Evolutionary conservation across 352 stramenopile genomes (phyloP).

Genomic region (Nothophytophthora sp.): DNA sequence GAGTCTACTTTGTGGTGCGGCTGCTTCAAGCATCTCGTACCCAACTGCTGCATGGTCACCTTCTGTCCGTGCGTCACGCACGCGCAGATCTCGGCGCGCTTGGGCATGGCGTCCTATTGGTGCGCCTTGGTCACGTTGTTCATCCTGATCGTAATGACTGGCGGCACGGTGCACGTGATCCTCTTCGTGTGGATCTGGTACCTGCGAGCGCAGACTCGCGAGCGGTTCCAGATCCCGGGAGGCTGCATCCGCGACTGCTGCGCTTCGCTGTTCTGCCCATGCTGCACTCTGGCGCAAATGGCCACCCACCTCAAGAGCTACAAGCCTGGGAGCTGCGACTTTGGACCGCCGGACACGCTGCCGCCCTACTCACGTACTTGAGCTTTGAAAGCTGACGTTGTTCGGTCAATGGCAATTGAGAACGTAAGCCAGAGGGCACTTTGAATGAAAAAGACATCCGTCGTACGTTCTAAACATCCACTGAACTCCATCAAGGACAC

Average conservation of each 20-base stretch:
- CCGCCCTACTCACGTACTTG: too few relatives aligned
- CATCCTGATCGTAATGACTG: neutral
- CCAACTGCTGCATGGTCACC: slow-evolving; percentile 29
- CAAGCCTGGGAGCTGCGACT: slow-evolving; percentile 27
- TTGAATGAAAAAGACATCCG: too few relatives aligned
- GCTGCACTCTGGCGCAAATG: slow-evolving; percentile 32
- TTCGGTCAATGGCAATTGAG: too few relatives aligned
- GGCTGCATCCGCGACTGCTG: slow-evolving; percentile 14
- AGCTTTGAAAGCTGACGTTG: too few relatives aligned
- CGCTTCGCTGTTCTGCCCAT: slow-evolving; percentile 21
- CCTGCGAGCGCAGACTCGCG: slow-evolving; percentile 21
- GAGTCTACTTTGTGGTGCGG: slow-evolving; percentile 28
- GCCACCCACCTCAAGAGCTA: slow-evolving; percentile 37
- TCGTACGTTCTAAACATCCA: too few relatives aligned
- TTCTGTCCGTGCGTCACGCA: slow-evolving; percentile 40
- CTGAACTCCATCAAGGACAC: too few relatives aligned
- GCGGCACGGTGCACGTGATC: neutral
- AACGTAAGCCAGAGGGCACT: too few relatives aligned
- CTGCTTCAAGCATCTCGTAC: slow-evolving; percentile 26
- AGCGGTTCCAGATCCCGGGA: slow-evolving; percentile 27
- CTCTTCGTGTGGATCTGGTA: slow-evolving; percentile 2
- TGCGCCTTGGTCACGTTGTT: slow-evolving; percentile 6
- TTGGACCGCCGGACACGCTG: slow-evolving; percentile 25
- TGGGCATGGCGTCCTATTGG: slow-evolving; percentile 1
- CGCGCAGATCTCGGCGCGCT: too few relatives aligned